Base-by-base conservation (phyloP, 116 monocot species). In the Trichopus zeylanicus region DNA sequence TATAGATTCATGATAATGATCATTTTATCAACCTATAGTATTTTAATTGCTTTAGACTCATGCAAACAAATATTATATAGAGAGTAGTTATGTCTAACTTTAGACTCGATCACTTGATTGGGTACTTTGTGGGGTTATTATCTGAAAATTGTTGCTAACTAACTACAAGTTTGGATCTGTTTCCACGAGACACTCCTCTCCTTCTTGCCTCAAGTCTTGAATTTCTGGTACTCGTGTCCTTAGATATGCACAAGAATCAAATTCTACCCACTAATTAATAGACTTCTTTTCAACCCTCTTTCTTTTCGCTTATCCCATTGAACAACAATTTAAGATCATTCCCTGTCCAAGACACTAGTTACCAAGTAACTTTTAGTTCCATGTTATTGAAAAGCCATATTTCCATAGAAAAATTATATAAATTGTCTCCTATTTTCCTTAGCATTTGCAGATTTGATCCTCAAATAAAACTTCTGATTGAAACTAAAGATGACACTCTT, bases 301-400 rank as follows among this genome's bases (percentile, higher is more conserved):
- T 60, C 57, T 19, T 5, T 60, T 20, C 6, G 34, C 46, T 48
- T 63, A 10, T 55, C 13, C 27, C 7, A 25, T 54, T 24, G 13
- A 51, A 42, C 84, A 95, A 87, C 79, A 91, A 48, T 84, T 87
- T 56, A 81, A 87, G 63, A 79, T 97, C 46, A 81, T 91, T 70
- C 97, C 97, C 25, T 97, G 97, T 49, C 97, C 97, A 21, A 77
- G 97, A 49, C 97, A 97, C 65, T 84, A 87, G 7, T 73, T 97
- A 26, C 97, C 97, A 49, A 91, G 97, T 42, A 55, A 35, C 2
- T 37, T 46, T 20, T 42, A 21, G 26, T 12, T 24, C 4, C 21
- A 1, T 19, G n/a, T 31, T 34, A 59, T 51, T 51, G 19, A 22
- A 22, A 51, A 8, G 21, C 51, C 20, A 8, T 22, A 20, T 6